Percentiles rank a stretch among this genome's conserved stretches.
Conservation (phyloP, 306 rosid genomes). For the apple (Malus domestica) region DNA sequence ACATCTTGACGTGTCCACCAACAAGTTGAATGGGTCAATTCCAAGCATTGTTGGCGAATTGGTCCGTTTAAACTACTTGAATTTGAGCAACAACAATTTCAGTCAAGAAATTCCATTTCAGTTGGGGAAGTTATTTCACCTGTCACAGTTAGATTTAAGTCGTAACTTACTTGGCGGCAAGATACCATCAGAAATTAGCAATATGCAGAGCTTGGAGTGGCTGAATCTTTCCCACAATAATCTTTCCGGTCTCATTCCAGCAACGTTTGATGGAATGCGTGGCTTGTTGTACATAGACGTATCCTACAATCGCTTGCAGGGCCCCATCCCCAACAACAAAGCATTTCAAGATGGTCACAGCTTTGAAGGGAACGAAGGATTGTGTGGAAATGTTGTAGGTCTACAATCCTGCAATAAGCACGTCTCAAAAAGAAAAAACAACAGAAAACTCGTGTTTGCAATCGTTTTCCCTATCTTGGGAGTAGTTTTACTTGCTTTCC, state of each 20-base stretch:
- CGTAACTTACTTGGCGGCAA: neutral
- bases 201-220: slow-evolving; percentile 5
- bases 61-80: neutral
- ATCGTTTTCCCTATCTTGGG: neutral
- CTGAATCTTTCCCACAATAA: slow-evolving; percentile 5
- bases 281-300: neutral
- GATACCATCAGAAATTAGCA: slow-evolving; percentile 1
- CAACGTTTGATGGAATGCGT: neutral
- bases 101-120: slow-evolving; percentile 3
- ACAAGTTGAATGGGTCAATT: neutral
- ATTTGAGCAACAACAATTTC: slow-evolving; percentile 5
- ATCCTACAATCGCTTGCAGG: slow-evolving; percentile 14
- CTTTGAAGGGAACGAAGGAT: neutral
- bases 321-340: slow-evolving; percentile 6
- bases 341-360: slow-evolving; percentile 7
- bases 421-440: neutral
- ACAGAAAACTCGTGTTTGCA: neutral
- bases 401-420: slow-evolving; percentile 3
- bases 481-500: neutral
- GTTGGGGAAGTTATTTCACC: slow-evolving; percentile 3
- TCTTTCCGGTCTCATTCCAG: neutral
- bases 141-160: slow-evolving; percentile 2
- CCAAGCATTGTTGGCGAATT: neutral
- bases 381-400: slow-evolving; percentile 12
- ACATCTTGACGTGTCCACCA: slow-evolving; percentile 4